Evolutionary conservation across 192 early-diverging fungal species (phyloP).

Genomic region (Phlyctochytrium arcticum): DNA sequence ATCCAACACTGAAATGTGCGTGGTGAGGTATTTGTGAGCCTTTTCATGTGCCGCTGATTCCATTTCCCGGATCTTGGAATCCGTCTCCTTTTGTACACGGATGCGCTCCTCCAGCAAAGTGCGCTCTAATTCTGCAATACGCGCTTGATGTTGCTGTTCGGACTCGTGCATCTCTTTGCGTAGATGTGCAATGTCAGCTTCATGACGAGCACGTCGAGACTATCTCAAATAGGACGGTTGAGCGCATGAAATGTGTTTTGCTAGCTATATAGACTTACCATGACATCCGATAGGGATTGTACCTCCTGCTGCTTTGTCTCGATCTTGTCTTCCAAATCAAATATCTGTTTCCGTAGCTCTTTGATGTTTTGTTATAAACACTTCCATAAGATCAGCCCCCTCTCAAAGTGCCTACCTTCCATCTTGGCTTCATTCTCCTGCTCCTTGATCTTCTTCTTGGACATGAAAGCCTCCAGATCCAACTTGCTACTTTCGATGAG

Average conservation of each 20-base stretch:
- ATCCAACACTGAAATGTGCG: slow-evolving; percentile 40
- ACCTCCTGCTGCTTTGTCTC: slow-evolving; percentile 45
- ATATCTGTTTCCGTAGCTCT: slow-evolving; percentile 22
- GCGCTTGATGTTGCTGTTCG: slow-evolving; percentile 31
- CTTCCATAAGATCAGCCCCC: neutral
- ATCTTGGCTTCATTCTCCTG: slow-evolving; percentile 37
- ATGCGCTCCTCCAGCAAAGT: slow-evolving; percentile 44
- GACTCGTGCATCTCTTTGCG: slow-evolving; percentile 38
- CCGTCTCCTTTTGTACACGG: slow-evolving; percentile 51
- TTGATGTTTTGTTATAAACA: no score
- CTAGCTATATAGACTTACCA: slow-evolving; percentile 27
- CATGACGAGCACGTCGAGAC: slow-evolving; percentile 38
- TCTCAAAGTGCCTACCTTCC: slow-evolving; percentile 16
- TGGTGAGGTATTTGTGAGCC: slow-evolving; percentile 41
- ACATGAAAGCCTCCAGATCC: slow-evolving; percentile 34
- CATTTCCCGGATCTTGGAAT: slow-evolving; percentile 44
- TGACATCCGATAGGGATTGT: slow-evolving; percentile 36
- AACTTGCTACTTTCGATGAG: slow-evolving; percentile 36
- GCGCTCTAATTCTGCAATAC: slow-evolving; percentile 36
- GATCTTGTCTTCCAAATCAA: slow-evolving; percentile 39
- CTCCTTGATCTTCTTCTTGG: slow-evolving; percentile 24
- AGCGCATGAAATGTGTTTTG: neutral
- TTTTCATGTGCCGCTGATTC: slow-evolving; percentile 54
- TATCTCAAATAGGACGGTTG: neutral
- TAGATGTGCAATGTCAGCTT: slow-evolving; percentile 37